These are phyloP conservation scores for Actinomortierella wolfii DNA, from an alignment of 371 early-diverging fungal genomes.

Conservation along the genomic window DNA sequence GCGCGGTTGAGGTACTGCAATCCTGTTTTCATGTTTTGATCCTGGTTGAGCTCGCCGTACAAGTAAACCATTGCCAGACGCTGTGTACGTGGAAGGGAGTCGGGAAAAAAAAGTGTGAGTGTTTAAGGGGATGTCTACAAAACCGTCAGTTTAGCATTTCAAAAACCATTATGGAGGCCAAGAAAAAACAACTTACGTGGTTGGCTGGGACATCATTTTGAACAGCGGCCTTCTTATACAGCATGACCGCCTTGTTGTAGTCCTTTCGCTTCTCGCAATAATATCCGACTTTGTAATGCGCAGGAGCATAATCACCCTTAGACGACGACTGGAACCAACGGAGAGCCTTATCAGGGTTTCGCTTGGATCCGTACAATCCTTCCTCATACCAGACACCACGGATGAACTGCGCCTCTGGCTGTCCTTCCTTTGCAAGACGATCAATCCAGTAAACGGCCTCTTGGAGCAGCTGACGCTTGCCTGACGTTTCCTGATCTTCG, in stretches of 20 bases:
- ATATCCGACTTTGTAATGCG: constrained; percentile 50
- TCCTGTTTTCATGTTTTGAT: constrained; percentile 64
- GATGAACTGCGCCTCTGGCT: constrained; percentile 73
- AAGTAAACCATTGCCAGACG: constrained; percentile 62
- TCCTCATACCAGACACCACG: constrained; percentile 72
- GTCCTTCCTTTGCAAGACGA: constrained; percentile 65
- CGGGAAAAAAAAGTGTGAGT: background rate
- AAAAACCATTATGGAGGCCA: background rate
- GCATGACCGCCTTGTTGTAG: constrained; percentile 66
- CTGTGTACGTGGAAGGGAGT: constrained; percentile 14
- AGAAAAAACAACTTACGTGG: constrained; percentile 56
- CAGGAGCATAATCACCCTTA: constrained; percentile 49
- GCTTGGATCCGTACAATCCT: constrained; percentile 59
- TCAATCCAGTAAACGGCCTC: constrained; percentile 79
- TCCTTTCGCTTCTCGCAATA: constrained; percentile 66
- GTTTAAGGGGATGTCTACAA: background rate
- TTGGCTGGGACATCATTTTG: constrained; percentile 71
- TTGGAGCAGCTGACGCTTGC: constrained; percentile 36
- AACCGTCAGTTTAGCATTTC: too few species aligned
- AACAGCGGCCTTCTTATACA: constrained; percentile 77
- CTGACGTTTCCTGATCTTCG: background rate
- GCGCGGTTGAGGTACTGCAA: constrained; percentile 75
- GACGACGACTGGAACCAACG: constrained; percentile 47
- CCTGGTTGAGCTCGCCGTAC: constrained; percentile 67
- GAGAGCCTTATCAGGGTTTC: constrained; percentile 55